phyloP scores from a whole-genome alignment of 768 basidiomycete genomes.

The Lactarius vividus region DNA sequence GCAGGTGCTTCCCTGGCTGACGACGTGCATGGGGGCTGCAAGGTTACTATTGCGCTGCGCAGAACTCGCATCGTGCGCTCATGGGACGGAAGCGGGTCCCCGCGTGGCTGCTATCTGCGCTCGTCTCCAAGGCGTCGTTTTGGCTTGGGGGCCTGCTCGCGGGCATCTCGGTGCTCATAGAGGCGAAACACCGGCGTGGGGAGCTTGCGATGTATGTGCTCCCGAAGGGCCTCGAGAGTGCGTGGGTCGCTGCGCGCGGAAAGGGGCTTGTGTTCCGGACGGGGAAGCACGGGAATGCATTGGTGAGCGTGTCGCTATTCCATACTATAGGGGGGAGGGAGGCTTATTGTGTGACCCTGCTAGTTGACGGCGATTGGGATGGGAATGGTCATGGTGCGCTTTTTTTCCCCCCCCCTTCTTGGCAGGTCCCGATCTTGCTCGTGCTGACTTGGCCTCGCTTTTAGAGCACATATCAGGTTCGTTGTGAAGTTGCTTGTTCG shows the following conservation, averaged over 20 bases:
- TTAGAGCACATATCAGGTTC: constrained; percentile 59
- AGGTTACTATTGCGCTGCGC: constrained; percentile 49
- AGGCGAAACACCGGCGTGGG: constrained; percentile 79
- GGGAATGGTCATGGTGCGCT: constrained; percentile 84
- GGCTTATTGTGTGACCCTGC: constrained; percentile 14
- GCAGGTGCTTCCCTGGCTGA: neutral
- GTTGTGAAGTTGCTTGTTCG: constrained; percentile 7
- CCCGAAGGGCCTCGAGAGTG: constrained; percentile 86
- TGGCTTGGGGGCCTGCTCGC: constrained; percentile 71
- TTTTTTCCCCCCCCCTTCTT: neutral
- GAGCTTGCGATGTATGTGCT: constrained; percentile 92
- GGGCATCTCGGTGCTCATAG: constrained; percentile 78
- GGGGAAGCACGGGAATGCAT: constrained; percentile 64
- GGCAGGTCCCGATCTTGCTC: neutral
- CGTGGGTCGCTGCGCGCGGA: constrained; percentile 76
- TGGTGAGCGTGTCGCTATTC: constrained; percentile 43
- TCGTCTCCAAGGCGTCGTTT: constrained; percentile 71
- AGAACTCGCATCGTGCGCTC: neutral
- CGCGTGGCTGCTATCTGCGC: constrained; percentile 47
- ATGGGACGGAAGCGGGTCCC: constrained; percentile 34
- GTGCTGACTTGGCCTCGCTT: constrained; percentile 16
- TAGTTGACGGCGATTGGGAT: constrained; percentile 72
- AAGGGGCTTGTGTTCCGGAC: constrained; percentile 71
- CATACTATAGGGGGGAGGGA: neutral
- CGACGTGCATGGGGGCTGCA: neutral